These are phyloP conservation scores for Pseudocercospora fijiensis DNA, from an alignment of 2,329 filamentous ascomycete genomes.

Conservation along the genomic window DNA sequence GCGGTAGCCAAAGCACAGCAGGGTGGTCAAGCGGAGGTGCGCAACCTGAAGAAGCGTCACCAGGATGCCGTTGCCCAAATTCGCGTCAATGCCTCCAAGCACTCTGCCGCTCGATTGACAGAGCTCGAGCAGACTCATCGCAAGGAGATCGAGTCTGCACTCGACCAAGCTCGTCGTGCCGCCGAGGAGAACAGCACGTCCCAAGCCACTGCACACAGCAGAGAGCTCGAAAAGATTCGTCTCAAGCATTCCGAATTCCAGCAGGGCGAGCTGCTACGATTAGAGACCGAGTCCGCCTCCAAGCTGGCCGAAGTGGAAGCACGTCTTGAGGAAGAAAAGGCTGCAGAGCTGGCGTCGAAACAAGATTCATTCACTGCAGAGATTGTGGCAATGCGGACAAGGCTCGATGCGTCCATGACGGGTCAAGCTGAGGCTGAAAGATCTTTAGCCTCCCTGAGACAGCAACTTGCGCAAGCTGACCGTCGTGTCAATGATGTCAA, in stretches of 20 bases:
- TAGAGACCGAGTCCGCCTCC: slow-evolving; percentile 17
- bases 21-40: slow-evolving; percentile 25
- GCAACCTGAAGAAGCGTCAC: slow-evolving; percentile 30
- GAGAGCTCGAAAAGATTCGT: slow-evolving; percentile 11
- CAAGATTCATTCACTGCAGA: slow-evolving; percentile 20
- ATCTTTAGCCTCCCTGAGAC: slow-evolving; percentile 23
- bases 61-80: slow-evolving; percentile 29
- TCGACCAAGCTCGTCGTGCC: slow-evolving; percentile 17
- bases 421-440: slow-evolving; percentile 32
- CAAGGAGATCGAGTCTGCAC: slow-evolving; percentile 21
- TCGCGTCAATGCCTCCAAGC: slow-evolving; percentile 25
- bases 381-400: slow-evolving; percentile 27
- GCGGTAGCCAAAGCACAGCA: slow-evolving; percentile 25
- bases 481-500: slow-evolving; percentile 24
- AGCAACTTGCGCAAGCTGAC: slow-evolving; percentile 25
- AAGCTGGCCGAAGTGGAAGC: slow-evolving; percentile 19
- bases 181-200: slow-evolving; percentile 15
- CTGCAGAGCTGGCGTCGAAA: slow-evolving; percentile 13
- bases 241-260: slow-evolving; percentile 16
- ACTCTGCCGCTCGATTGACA: slow-evolving; percentile 20
- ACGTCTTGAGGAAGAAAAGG: slow-evolving; percentile 19
- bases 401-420: slow-evolving; percentile 31
- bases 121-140: slow-evolving; percentile 28
- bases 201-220: slow-evolving; percentile 14
- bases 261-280: slow-evolving; percentile 18